Conservation (phyloP, 768 basidiomycete genomes). For the Gautieria morchelliformis region DNA sequence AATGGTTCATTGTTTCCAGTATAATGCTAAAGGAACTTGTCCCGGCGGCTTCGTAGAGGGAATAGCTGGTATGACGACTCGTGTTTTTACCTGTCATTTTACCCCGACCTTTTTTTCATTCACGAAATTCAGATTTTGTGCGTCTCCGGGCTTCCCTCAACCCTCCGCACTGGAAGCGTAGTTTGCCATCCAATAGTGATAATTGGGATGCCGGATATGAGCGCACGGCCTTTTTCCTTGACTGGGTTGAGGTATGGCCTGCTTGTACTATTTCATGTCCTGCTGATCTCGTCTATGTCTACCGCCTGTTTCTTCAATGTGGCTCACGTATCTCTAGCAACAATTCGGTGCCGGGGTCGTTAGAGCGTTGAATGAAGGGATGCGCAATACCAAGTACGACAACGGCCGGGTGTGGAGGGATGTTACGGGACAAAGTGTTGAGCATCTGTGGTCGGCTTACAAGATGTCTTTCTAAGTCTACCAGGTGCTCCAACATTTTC, state of each 20-base stretch:
- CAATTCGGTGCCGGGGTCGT: constrained; percentile 45
- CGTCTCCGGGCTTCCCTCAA: constrained; percentile 46
- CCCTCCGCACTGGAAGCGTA: constrained; percentile 63
- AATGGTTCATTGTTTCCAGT: constrained; percentile 73
- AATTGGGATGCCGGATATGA: constrained; percentile 73
- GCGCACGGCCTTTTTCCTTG: constrained; percentile 64
- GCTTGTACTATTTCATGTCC: background rate
- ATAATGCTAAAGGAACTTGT: constrained; percentile 48
- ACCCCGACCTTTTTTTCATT: background rate
- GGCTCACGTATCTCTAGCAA: constrained; percentile 25
- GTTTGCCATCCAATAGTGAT: constrained; percentile 24
- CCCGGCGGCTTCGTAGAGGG: constrained; percentile 73
- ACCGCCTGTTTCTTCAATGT: background rate
- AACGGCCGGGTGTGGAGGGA: constrained; percentile 38
- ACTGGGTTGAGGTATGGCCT: constrained; percentile 34
- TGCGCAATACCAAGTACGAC: constrained; percentile 42
- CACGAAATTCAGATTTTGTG: constrained; percentile 47
- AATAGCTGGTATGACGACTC: constrained; percentile 49
- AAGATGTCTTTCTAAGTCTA: background rate
- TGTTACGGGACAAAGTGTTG: constrained; percentile 41
- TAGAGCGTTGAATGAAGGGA: constrained; percentile 43
- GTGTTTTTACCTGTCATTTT: background rate
- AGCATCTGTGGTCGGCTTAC: constrained; percentile 52
- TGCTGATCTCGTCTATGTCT: background rate
- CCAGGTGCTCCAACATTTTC: too few relatives aligned